Evolutionary conservation across 192 early-diverging fungal genomes (phyloP).

Genomic region (Backusella tarrabulga): DNA sequence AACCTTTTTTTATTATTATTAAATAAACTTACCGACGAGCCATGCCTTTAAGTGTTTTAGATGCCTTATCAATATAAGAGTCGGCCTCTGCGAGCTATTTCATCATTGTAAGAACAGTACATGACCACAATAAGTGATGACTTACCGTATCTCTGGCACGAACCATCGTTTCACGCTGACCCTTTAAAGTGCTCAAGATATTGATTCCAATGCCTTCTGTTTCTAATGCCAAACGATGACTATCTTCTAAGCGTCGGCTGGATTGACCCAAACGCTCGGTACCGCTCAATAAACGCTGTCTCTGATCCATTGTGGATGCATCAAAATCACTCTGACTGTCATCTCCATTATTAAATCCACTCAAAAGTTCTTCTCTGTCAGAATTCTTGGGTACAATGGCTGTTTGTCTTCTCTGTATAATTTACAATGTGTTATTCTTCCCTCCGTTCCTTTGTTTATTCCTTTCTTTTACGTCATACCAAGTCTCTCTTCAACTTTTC

Average conservation of each 20-base stretch:
- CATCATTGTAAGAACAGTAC: background rate
- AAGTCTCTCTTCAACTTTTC: conserved; percentile 78
- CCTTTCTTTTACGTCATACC: conserved; percentile 40
- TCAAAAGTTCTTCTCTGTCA: conserved; percentile 65
- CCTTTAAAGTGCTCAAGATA: conserved; percentile 78
- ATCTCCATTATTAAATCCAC: conserved; percentile 27
- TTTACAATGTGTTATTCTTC: background rate
- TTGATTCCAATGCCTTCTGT: conserved; percentile 85
- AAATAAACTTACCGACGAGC: conserved; percentile 59
- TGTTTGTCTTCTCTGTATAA: conserved; percentile 45
- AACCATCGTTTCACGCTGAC: conserved; percentile 90
- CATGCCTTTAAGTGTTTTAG: conserved; percentile 69
- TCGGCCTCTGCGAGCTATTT: conserved; percentile 75
- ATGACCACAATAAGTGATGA: background rate
- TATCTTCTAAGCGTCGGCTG: conserved; percentile 79
- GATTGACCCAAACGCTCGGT: conserved; percentile 84
- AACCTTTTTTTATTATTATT: background rate
- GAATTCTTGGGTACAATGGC: conserved; percentile 38
- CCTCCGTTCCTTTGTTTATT: background rate
- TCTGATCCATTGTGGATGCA: conserved; percentile 69
- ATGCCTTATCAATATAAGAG: conserved; percentile 65
- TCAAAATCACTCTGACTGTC: conserved; percentile 48
- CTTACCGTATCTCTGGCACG: conserved; percentile 80
- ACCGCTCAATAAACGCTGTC: conserved; percentile 75
- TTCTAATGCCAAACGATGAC: conserved; percentile 87